These are phyloP conservation scores for Mytilinidion resinicola DNA, from an alignment of 495 filamentous ascomycete species.

Conservation along the genomic window DNA sequence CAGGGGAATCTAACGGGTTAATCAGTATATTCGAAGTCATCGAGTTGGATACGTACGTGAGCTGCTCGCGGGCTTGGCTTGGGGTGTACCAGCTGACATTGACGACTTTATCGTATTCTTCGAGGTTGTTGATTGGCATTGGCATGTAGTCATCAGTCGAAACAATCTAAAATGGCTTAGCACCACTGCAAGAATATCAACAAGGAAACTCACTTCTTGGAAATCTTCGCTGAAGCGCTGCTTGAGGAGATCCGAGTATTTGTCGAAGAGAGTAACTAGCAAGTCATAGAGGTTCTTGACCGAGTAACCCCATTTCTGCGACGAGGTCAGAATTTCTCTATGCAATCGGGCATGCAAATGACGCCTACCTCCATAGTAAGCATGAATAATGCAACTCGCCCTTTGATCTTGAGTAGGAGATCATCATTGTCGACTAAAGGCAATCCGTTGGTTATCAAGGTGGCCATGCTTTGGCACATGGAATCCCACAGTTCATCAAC, in stretches of 20 bases:
- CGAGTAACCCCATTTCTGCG: conserved; percentile 68
- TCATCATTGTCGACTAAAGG: conserved; percentile 75
- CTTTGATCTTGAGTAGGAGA: conserved; percentile 82
- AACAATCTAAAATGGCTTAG: conserved; percentile 57
- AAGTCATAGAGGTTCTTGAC: conserved; percentile 75
- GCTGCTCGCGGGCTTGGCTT: conserved; percentile 65
- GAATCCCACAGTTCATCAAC: conserved; percentile 98
- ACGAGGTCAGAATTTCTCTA: neutral
- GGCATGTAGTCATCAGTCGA: conserved; percentile 99
- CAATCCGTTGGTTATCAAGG: conserved; percentile 69
- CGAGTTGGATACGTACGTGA: conserved; percentile 51
- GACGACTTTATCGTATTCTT: conserved; percentile 91
- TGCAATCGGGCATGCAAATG: neutral
- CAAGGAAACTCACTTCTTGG: conserved; percentile 56
- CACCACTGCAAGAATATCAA: neutral
- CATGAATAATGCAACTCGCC: conserved; percentile 86
- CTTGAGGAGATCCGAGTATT: conserved; percentile 89
- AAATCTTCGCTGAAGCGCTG: conserved; percentile 87
- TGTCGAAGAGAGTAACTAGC: conserved; percentile 78
- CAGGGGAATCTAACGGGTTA: conserved; percentile 66
- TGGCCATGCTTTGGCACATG: conserved; percentile 84
- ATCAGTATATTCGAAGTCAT: neutral
- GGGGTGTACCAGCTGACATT: conserved; percentile 89
- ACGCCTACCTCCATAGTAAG: conserved; percentile 82
- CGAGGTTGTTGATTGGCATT: conserved; percentile 83